Evolutionary conservation across 2,329 filamentous ascomycete species (phyloP).

Genomic region (Trichoderma atrobrunneum): DNA sequence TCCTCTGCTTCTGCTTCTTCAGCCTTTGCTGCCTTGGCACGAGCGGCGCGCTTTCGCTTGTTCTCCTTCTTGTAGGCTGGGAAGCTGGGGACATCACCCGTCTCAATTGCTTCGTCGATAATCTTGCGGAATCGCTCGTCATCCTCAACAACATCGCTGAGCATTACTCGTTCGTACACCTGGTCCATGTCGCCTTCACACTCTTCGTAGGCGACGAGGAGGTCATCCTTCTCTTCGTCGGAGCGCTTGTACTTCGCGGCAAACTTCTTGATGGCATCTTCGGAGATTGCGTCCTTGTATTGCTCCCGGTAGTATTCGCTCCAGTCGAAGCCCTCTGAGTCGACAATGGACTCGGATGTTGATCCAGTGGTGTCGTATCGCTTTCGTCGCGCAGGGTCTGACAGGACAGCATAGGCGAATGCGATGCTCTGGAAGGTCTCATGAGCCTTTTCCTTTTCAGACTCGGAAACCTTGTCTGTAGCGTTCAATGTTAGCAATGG

Average conservation of each 20-base stretch:
- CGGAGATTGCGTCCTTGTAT: constrained; percentile 72
- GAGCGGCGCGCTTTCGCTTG: constrained; percentile 58
- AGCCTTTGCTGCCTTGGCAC: constrained; percentile 59
- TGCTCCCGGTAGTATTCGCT: constrained; percentile 83
- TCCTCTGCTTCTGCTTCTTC: constrained; percentile 73
- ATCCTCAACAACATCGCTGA: constrained; percentile 78
- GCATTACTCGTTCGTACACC: constrained; percentile 81
- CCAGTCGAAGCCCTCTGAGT: constrained; percentile 85
- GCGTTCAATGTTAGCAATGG: constrained; percentile 22
- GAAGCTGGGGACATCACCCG: constrained; percentile 64
- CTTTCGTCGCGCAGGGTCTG: constrained; percentile 72
- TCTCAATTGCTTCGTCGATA: constrained; percentile 75
- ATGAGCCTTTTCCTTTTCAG: constrained; percentile 70
- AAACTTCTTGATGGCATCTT: constrained; percentile 72
- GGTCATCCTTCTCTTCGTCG: constrained; percentile 76
- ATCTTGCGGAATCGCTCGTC: constrained; percentile 80
- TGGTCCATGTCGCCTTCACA: constrained; percentile 70
- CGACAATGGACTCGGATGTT: constrained; percentile 76
- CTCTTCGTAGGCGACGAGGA: constrained; percentile 73
- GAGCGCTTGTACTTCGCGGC: constrained; percentile 77
- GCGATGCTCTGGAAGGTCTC: constrained; percentile 84
- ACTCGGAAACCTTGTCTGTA: constrained; percentile 70
- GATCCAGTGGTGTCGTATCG: constrained; percentile 90
- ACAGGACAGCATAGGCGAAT: constrained; percentile 91
- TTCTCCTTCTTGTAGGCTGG: constrained; percentile 70